Evolutionary conservation across 2,329 filamentous ascomycete genomes (phyloP), one percentile per base, ranked within the genome.

Genomic region (Beauveria asiatica): DNA sequence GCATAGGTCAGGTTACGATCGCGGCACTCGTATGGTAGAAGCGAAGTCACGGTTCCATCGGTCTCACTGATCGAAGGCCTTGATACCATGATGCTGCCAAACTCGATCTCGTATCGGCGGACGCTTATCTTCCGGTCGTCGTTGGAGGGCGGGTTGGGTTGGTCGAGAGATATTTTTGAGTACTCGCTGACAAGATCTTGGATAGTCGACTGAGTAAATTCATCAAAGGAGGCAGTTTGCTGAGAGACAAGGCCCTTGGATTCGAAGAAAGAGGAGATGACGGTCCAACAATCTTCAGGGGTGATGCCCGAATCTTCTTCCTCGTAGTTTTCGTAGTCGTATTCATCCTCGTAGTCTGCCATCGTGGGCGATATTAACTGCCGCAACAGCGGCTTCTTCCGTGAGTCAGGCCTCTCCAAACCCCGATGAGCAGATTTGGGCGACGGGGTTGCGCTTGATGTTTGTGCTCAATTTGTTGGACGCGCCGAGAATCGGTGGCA

Each of bases 171-270:
- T 63, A 97, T 87, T 65, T 88, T 85, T 45, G 90, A 90, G 72
- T 96, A 93, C 74, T 97, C 94, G 69, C 92, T 87, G 62, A 99
- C 89, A 62, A 99, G 85, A 68, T 96, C 90, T 70, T 97, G 92
- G 75, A 99, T 93, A 0, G 92, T 97, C 23, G 90, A 92, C 62
- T 88, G 87, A 61, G 94, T 92, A 70, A 99, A 99, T 72, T 97
- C 92, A 76, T 99, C 92, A 76, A 96, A 99, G 0, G 95, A 99
- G 73, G 97, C 93, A 64, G 97, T 87, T 78, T 99, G 94, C 76
- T 99, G 93, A 17, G 94, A 96, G 23, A 96, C 94, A 37, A 99
- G 83, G 69, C 94, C 93, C 76, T 97, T 99, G 64, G 86, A 84
- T 68, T 97, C 91, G 77, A 99, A 99, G 80, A 97, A 97, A 10